These are phyloP conservation scores for Spathaspora hagerdaliae DNA, from an alignment of 805 yeast species.

Conservation along the genomic window DNA sequence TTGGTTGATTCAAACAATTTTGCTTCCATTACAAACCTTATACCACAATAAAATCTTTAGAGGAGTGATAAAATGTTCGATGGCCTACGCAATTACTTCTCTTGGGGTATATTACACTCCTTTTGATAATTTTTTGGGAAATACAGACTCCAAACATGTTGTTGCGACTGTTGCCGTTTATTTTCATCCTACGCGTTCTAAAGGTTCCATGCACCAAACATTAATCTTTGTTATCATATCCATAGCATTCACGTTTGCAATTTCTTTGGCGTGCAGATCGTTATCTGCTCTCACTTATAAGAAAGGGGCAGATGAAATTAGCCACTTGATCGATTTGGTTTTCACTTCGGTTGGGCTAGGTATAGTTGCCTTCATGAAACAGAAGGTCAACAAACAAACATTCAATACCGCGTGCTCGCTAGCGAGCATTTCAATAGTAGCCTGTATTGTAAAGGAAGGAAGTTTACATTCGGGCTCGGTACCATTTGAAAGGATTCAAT, in stretches of 20 bases:
- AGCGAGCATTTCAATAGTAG: conserved; percentile 66
- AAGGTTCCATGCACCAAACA: conserved; percentile 79
- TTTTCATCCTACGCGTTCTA: conserved; percentile 76
- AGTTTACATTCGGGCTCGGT: conserved; percentile 54
- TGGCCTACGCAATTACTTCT: conserved; percentile 74
- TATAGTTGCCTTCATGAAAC: conserved; percentile 64
- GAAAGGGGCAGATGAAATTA: conserved; percentile 43
- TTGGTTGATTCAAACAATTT: not conserved
- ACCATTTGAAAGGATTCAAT: conserved; percentile 50
- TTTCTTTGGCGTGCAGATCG: conserved; percentile 50
- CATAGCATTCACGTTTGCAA: conserved; percentile 48
- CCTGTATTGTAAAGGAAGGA: conserved; percentile 73
- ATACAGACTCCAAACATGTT: conserved; percentile 71
- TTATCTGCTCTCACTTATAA: conserved; percentile 45
- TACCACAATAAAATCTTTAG: conserved; percentile 16
- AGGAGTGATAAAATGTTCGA: conserved; percentile 56
- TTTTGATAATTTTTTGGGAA: conserved; percentile 51
- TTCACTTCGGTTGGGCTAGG: conserved; percentile 58
- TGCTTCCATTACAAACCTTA: not conserved
- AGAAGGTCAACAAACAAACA: conserved; percentile 58
- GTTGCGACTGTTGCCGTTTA: conserved; percentile 81
- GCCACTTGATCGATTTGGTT: conserved; percentile 51
- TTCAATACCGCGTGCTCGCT: conserved; percentile 80
- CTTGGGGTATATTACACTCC: conserved; percentile 60
- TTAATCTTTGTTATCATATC: conserved; percentile 56